Conservation (phyloP, 1,284 basidiomycete species). For the Fistulina hepatica region DNA sequence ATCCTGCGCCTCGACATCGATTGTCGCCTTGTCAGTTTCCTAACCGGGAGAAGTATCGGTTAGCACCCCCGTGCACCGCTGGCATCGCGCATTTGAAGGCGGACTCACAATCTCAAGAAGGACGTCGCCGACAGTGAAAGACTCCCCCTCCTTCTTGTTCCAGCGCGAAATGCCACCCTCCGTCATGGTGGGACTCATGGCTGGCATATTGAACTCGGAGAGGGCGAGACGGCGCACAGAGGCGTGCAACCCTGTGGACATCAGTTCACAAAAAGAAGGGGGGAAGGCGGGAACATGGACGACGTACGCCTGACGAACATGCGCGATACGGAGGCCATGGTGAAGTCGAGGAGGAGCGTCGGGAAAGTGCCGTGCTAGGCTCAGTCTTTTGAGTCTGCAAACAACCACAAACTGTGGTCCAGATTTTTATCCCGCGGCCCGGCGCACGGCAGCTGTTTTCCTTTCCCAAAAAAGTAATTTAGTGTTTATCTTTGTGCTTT, state of each 20-base stretch:
- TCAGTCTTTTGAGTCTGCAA: too few relatives aligned
- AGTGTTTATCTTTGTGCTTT: too few relatives aligned
- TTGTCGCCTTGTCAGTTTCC: constrained; percentile 99
- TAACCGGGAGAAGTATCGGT: constrained; percentile 27
- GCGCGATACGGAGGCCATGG: constrained; percentile 58
- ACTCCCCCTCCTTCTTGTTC: constrained; percentile 95
- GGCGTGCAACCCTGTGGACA: constrained; percentile 61
- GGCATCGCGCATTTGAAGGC: constrained; percentile 4
- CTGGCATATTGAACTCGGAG: constrained; percentile 92
- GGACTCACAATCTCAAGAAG: constrained; percentile 80
- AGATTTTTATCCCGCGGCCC: too few relatives aligned
- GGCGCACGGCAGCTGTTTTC: too few relatives aligned
- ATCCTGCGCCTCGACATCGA: constrained; percentile 98
- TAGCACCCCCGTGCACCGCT: constrained; percentile 9
- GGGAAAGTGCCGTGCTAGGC: background rate
- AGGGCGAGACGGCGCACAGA: constrained; percentile 73
- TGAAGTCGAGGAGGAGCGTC: constrained; percentile 7
- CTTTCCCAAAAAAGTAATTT: too few relatives aligned
- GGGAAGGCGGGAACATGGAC: background rate
- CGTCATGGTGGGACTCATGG: constrained; percentile 99
- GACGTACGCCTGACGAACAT: constrained; percentile 56
- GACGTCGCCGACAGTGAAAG: constrained; percentile 86
- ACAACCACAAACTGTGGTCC: too few relatives aligned
- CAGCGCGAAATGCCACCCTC: constrained; percentile 96
- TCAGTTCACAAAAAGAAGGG: constrained; percentile 8